Base-by-base conservation (phyloP, 805 yeast genomes). In the Yarrowia porcina region DNA sequence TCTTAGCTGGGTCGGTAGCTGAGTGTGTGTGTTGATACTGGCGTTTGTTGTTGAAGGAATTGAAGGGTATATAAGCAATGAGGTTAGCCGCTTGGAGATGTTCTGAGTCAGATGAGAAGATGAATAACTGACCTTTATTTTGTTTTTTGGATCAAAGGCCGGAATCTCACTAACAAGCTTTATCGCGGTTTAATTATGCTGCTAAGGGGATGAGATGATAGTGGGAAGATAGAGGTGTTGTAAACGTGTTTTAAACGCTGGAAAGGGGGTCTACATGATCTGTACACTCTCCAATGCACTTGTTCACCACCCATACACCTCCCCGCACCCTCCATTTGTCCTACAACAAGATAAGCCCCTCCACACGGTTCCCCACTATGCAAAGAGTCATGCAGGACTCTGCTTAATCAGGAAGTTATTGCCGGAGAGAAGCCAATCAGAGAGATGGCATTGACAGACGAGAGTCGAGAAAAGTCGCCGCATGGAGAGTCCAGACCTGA, bases 331-430 rank as follows among this genome's bases (percentile, higher is more conserved):
- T 21, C 17, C 20, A 17, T 15, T 25, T 39, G 12, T 10, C 28
- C 18, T 10, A 44, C 11, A 4, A 18, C 11, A 21, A 4, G 21
- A 17, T 8, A 17, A 23, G 45, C 25, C 27, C 52, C 52, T 45
- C 52, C 13, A 6, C 21, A n/a, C 6, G 10, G 27, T 28, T 45
- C 25, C 36, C 52, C 36, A 18, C 36, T n/a, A 45, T 18, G 52
- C 52, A 30, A 45, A 45, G 18, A 45, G 52, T 45, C 52, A 45
- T 45, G 52, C 52, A 45, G 36, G 36, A n/a, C 33, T 3, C 2
- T 45, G 36, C 52, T 45, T 45, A 45, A 45, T 45, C 52, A 18
- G 52, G 52, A 45, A 45, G 52, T 45, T 13, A 7, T 45, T 18
- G 52, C 52, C 52, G 52, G 25, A 9, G 21, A 12, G 27, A 30